A percentile compares a stretch with the other conserved stretches of the same genome.
phyloP scores from a whole-genome alignment of 139 green algal genomes.

The Chlamydomonas incerta region DNA sequence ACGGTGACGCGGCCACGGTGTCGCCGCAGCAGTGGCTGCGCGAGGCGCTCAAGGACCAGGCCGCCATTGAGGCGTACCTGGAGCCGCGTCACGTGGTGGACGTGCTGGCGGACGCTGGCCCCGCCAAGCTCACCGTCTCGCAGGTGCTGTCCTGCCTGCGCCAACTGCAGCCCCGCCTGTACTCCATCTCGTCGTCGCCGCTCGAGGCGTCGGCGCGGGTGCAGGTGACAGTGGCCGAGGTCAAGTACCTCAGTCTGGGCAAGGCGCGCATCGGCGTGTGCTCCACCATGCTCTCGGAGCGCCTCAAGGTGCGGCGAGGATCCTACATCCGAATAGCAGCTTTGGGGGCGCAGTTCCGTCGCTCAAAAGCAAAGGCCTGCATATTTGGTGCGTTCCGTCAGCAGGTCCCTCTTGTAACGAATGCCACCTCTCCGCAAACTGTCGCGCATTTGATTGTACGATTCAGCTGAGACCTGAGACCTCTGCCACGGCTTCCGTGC shows the following conservation, averaged over 20 bases:
- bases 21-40: conserved; percentile 46
- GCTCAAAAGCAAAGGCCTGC: too few relatives aligned
- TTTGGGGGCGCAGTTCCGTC: too few relatives aligned
- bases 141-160: conserved; percentile 71
- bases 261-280: conserved; percentile 75
- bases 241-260: conserved; percentile 75
- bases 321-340: too few relatives aligned
- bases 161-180: conserved; percentile 88
- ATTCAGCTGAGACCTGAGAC: too few relatives aligned
- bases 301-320: conserved; percentile 56
- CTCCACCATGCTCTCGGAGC: conserved; percentile 77
- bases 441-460: too few relatives aligned
- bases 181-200: conserved; percentile 85
- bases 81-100: conserved; percentile 78
- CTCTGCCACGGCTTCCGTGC: too few relatives aligned
- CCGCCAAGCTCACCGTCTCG: conserved; percentile 18
- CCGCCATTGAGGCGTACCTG: conserved; percentile 67
- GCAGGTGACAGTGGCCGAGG: conserved; percentile 75
- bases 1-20: neutral
- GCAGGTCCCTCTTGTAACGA: too few relatives aligned
- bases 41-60: conserved; percentile 9
- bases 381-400: too few relatives aligned
- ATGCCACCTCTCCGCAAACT: too few relatives aligned
- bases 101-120: conserved; percentile 72
- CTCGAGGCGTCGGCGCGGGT: conserved; percentile 39